Evolutionary conservation across 2,329 filamentous ascomycete species (phyloP).

Genomic region (Capronia epimyces): DNA sequence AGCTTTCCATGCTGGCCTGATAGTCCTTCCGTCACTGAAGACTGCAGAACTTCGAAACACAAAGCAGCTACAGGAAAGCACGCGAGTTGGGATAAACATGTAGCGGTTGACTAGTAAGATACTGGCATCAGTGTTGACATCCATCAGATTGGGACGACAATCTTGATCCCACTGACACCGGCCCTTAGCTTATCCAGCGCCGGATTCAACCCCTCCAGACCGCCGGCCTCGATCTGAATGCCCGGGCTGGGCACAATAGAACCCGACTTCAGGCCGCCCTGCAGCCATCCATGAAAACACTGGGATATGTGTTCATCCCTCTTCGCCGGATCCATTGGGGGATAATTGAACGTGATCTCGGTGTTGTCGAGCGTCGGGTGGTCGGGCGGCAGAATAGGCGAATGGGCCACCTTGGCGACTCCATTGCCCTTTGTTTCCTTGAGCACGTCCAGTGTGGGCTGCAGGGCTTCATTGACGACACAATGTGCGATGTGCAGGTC

Average conservation of each 20-base stretch:
- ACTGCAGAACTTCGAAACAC: too few species aligned
- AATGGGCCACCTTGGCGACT: slow-evolving; percentile 17
- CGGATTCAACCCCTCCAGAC: not conserved
- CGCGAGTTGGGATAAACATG: too few species aligned
- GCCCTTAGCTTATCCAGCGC: not conserved
- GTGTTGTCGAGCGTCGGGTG: slow-evolving; percentile 16
- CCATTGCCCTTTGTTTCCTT: slow-evolving; percentile 24
- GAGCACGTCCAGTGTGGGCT: slow-evolving; percentile 25
- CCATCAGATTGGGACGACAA: not conserved
- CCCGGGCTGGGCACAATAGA: not conserved
- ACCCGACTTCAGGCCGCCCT: not conserved
- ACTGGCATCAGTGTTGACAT: too few species aligned
- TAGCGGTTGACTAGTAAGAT: too few species aligned
- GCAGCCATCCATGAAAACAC: not conserved
- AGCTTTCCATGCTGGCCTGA: too few species aligned
- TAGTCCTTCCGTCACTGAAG: too few species aligned
- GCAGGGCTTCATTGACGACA: slow-evolving; percentile 17
- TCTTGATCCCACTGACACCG: not conserved
- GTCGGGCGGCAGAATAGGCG: slow-evolving; percentile 17
- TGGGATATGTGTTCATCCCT: not conserved
- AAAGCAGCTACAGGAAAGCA: too few species aligned
- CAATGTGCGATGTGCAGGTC: slow-evolving; percentile 19
- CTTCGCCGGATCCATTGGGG: not conserved
- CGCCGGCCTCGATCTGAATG: not conserved
- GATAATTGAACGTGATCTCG: not conserved